Evolutionary conservation across 768 basidiomycete species (phyloP).

Genomic region (Rhizopogon salebrosus): DNA sequence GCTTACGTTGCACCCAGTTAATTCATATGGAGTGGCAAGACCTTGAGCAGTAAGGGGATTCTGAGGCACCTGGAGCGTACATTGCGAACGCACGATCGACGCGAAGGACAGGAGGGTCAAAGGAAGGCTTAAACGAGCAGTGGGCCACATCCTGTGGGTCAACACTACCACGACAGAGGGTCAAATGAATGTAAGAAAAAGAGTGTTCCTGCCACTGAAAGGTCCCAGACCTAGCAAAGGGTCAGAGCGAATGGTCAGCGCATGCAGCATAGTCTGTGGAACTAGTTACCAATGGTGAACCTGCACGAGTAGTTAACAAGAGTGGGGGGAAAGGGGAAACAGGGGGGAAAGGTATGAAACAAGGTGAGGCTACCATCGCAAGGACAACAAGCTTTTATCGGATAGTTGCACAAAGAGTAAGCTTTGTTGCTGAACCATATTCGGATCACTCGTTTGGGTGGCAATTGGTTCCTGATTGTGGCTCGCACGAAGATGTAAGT

Average conservation of each 20-base stretch:
- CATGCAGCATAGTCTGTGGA: not conserved
- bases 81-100: slow-evolving; percentile 16
- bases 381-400: not conserved
- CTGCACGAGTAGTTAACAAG: not conserved
- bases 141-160: slow-evolving; percentile 9
- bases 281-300: not conserved
- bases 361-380: not conserved
- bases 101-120: slow-evolving; percentile 11
- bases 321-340: not conserved
- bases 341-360: not conserved
- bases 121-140: slow-evolving; percentile 6
- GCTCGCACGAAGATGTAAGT: not conserved
- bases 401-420: not conserved
- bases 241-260: not conserved
- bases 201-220: slow-evolving; percentile 17
- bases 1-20: slow-evolving; percentile 24
- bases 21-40: slow-evolving; percentile 20
- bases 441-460: not conserved
- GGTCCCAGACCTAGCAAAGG: slow-evolving; percentile 19
- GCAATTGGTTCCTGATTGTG: not conserved
- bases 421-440: not conserved
- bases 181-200: slow-evolving; percentile 1
- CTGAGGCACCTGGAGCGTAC: slow-evolving; percentile 15
- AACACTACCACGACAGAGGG: not conserved
- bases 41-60: slow-evolving; percentile 20